These are phyloP conservation scores for Lepiota brunneoincarnata DNA, from an alignment of 768 basidiomycete species.

Conservation along the genomic window DNA sequence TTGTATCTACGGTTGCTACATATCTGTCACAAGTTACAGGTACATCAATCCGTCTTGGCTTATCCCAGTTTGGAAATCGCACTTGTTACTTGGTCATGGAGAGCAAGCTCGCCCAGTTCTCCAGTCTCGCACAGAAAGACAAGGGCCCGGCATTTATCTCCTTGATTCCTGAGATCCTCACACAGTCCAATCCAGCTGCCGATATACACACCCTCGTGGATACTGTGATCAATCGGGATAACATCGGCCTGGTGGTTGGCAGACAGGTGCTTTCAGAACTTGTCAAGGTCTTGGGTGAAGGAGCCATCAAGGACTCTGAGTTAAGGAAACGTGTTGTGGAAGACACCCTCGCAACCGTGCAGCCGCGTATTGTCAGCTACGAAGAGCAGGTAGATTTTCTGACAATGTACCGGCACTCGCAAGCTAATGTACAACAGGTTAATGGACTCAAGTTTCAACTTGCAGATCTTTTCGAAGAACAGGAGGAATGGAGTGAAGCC, in stretches of 20 bases:
- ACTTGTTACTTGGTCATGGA: slow-evolving; percentile 47
- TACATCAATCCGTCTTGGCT: slow-evolving; percentile 3
- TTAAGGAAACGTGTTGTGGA: slow-evolving; percentile 72
- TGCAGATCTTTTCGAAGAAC: slow-evolving; percentile 84
- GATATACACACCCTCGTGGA: slow-evolving; percentile 76
- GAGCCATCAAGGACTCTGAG: slow-evolving; percentile 49
- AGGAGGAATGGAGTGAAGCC: slow-evolving; percentile 93
- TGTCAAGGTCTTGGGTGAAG: slow-evolving; percentile 63
- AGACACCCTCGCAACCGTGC: slow-evolving; percentile 65
- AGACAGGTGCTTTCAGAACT: slow-evolving; percentile 86
- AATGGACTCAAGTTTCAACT: slow-evolving; percentile 83
- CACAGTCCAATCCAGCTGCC: slow-evolving; percentile 40
- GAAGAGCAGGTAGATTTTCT: slow-evolving; percentile 83
- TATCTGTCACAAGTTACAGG: background rate
- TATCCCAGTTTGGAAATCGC: slow-evolving; percentile 10
- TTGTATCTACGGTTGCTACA: background rate
- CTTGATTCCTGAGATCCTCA: slow-evolving; percentile 65
- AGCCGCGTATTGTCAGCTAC: slow-evolving; percentile 83
- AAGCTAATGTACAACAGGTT: slow-evolving; percentile 46
- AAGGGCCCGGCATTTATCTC: slow-evolving; percentile 74
- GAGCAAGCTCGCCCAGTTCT: slow-evolving; percentile 57
- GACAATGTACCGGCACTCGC: slow-evolving; percentile 18
- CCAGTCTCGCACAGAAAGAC: slow-evolving; percentile 76
- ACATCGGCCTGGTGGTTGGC: slow-evolving; percentile 81
- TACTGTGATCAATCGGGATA: slow-evolving; percentile 79